Conservation (phyloP, 768 basidiomycete genomes). For the Suillus clintonianus region DNA sequence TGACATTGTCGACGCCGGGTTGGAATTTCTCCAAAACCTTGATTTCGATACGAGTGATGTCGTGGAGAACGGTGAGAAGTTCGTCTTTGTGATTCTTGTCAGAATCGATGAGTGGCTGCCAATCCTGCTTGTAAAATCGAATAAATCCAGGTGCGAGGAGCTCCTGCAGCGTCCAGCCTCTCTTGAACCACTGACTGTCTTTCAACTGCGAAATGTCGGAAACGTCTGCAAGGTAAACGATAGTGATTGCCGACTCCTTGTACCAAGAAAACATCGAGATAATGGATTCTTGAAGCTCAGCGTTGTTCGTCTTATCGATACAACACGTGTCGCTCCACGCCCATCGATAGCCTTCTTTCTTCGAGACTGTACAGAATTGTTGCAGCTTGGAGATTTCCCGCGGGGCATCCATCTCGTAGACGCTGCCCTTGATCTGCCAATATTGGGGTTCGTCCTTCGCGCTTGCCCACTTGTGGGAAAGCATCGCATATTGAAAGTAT, state of each 20-base stretch:
- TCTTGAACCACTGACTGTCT: slow-evolving; percentile 31
- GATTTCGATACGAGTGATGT: slow-evolving; percentile 18
- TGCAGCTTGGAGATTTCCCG: slow-evolving; percentile 22
- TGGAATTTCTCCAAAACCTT: slow-evolving; percentile 20
- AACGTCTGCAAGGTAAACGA: slow-evolving; percentile 30
- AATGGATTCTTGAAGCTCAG: slow-evolving; percentile 28
- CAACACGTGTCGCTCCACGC: slow-evolving; percentile 32
- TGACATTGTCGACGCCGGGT: slow-evolving; percentile 26
- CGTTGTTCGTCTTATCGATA: slow-evolving; percentile 23
- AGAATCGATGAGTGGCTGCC: slow-evolving; percentile 10
- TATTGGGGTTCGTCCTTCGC: slow-evolving; percentile 4
- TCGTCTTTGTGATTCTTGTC: not conserved
- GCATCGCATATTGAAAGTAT: slow-evolving; percentile 12
- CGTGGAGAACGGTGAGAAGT: not conserved
- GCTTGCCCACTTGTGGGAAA: slow-evolving; percentile 16
- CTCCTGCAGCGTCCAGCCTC: slow-evolving; percentile 23
- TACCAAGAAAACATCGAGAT: slow-evolving; percentile 33
- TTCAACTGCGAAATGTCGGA: slow-evolving; percentile 23
- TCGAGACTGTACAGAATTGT: slow-evolving; percentile 28
- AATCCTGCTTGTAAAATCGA: slow-evolving; percentile 26
- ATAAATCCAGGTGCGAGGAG: slow-evolving; percentile 26
- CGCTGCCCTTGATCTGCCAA: slow-evolving; percentile 10
- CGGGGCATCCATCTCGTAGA: slow-evolving; percentile 11
- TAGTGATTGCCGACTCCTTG: slow-evolving; percentile 23
- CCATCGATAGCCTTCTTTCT: slow-evolving; percentile 32